Evolutionary conservation across 148 eudicot species (phyloP), one percentile per base, ranked within the genome.

Genomic region (Hydrangea macrophylla): DNA sequence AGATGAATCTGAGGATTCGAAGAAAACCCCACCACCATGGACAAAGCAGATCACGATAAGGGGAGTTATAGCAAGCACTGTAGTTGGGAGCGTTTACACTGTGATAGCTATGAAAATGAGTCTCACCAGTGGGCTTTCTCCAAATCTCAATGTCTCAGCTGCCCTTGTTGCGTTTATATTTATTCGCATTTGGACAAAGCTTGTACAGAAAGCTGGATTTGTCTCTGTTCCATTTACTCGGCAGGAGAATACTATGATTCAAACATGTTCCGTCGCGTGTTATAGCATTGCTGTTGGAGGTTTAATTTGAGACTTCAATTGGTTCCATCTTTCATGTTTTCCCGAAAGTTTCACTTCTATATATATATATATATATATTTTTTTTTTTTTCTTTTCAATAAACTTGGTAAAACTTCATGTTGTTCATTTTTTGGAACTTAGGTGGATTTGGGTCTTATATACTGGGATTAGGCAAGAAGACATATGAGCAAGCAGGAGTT

Each of bases 221-320:
- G 69, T 70, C 20, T 74, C 95, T 0, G 65, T 57, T 53, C 97
- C 97, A 1, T 92, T 92, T 59, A 88, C 97, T 20, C 79, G 80
- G 58, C 95, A 92, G 67, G 97, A 92, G 76, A 92, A 92, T 20
- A 86, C 95, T 37, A 88, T 92, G 90, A 88, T 92, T 55, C 97
- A 88, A 62, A 92, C 97, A 9, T 83, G 80, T 74, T 82, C 91
- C 2, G 97, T 92, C 63, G 97, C 97, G 35, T 92, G 90, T 70
- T 92, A 92, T 60, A 85, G 90, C 74, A 86, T 92, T 51, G 83
- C 92, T 25, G 65, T 86, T 75, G 90, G 87, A 81, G 97, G 97
- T 90, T 67, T 65, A 6, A 13, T 9, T 36, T 66, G 51, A 36
- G 42, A 9, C 36, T 66, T 31, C n/a, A 7, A 27, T 18, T 36